A percentile compares a stretch with the other conserved stretches of the same genome.
phyloP scores from a whole-genome alignment of 371 early-diverging fungal species.

The Coemansia linderi region DNA sequence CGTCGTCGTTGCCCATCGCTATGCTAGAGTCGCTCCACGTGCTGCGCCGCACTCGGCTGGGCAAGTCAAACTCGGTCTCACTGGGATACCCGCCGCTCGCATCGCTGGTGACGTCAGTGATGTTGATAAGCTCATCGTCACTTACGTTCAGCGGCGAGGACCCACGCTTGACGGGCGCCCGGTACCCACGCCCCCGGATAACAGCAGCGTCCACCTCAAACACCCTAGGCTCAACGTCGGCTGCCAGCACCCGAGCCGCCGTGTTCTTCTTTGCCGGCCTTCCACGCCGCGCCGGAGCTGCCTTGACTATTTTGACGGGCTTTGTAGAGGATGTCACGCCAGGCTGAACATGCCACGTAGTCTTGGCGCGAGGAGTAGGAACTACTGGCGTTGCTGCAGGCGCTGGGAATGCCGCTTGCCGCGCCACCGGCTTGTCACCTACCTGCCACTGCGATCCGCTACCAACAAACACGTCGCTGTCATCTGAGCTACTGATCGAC shows the following conservation, averaged over 20 bases:
- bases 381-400: not conserved
- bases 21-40: slow-evolving; percentile 38
- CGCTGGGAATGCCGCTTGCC: slow-evolving; percentile 4
- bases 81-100: slow-evolving; percentile 28
- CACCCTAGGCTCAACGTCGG: slow-evolving; percentile 18
- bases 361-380: not conserved
- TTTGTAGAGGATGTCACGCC: slow-evolving; percentile 11
- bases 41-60: slow-evolving; percentile 1
- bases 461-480: not conserved
- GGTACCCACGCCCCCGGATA: slow-evolving; percentile 27
- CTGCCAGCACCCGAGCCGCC: not conserved
- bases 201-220: slow-evolving; percentile 31
- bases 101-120: slow-evolving; percentile 55
- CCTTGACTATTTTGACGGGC: slow-evolving; percentile 3
- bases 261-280: slow-evolving; percentile 15
- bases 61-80: slow-evolving; percentile 45
- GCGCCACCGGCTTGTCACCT: slow-evolving; percentile 1
- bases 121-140: slow-evolving; percentile 51
- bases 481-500: slow-evolving; percentile 16
- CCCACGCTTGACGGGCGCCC: slow-evolving; percentile 12
- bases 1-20: slow-evolving; percentile 22
- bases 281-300: not conserved
- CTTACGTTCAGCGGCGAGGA: slow-evolving; percentile 5
- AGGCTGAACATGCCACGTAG: slow-evolving; percentile 6
- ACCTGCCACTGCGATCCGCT: slow-evolving; percentile 5